Conservation (phyloP, 441 rosid species). For the Erodium trifolium region DNA sequence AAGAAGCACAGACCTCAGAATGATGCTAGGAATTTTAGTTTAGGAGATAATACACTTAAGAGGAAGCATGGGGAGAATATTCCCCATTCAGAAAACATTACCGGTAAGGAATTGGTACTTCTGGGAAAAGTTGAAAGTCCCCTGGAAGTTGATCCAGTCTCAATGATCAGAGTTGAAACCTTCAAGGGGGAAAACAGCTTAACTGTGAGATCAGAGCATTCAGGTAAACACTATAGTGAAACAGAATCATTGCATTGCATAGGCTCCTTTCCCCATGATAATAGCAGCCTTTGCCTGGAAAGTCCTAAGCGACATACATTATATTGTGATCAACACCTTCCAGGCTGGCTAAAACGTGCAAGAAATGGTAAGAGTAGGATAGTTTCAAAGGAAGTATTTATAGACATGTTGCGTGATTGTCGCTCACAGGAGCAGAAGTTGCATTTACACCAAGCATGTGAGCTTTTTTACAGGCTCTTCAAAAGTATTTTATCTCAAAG, state of each 20-base stretch:
- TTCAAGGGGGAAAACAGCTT: conserved; percentile 30
- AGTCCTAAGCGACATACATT: conserved; percentile 61
- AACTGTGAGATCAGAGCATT: conserved; percentile 39
- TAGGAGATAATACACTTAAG: conserved; percentile 37
- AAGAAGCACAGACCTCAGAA: conserved; percentile 80
- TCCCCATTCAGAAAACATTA: conserved; percentile 33
- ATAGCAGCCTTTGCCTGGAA: conserved; percentile 48
- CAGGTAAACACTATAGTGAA: conserved; percentile 30
- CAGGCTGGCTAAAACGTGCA: conserved; percentile 99
- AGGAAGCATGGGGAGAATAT: conserved; percentile 46
- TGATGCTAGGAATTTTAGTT: conserved; percentile 25
- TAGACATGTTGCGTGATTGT: conserved; percentile 62
- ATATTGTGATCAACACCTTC: conserved; percentile 90
- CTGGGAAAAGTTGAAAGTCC: conserved; percentile 43
- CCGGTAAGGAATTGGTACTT: conserved; percentile 46
- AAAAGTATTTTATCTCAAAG: conserved; percentile 79
- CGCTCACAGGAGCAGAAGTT: conserved; percentile 53
- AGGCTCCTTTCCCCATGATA: conserved; percentile 44
- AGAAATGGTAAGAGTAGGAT: conserved; percentile 96
- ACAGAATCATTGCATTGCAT: conserved; percentile 42
- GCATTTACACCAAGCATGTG: conserved; percentile 87
- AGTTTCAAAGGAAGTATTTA: conserved; percentile 83
- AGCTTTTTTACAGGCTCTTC: conserved; percentile 84
- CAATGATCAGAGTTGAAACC: conserved; percentile 30
- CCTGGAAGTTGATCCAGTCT: conserved; percentile 38